A percentile compares a stretch with the other conserved stretches of the same genome.
phyloP scores from a whole-genome alignment of 2,329 filamentous ascomycete genomes.

The Colletotrichum chlorophyti region DNA sequence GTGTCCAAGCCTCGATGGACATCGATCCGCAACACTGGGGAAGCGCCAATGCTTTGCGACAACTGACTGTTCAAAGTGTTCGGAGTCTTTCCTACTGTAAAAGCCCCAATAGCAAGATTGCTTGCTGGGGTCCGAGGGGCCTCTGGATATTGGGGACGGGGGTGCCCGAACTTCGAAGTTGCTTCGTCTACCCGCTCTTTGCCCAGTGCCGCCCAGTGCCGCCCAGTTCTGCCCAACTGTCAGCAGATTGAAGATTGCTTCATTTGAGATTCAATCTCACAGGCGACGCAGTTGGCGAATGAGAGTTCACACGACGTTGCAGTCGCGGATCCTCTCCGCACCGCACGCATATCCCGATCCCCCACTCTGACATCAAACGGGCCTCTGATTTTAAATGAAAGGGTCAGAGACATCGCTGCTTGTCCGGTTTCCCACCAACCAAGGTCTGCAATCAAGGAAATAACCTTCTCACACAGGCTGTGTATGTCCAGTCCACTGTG shows the following conservation, averaged over 20 bases:
- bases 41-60: conserved; percentile 5
- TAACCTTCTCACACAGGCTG: conserved; percentile 24
- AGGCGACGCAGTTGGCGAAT: conserved; percentile 17
- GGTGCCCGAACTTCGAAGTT: background rate
- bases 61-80: conserved; percentile 5
- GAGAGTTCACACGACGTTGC: conserved; percentile 19
- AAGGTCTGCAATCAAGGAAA: conserved; percentile 19
- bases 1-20: conserved; percentile 21
- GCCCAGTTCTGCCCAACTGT: background rate
- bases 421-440: conserved; percentile 22
- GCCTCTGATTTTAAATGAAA: conserved; percentile 27
- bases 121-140: conserved; percentile 5
- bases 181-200: background rate
- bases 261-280: conserved; percentile 26
- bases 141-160: background rate
- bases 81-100: background rate
- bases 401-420: conserved; percentile 16
- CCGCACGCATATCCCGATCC: conserved; percentile 17
- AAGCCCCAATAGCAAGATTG: background rate
- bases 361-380: conserved; percentile 27
- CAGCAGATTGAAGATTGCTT: conserved; percentile 17
- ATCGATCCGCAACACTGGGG: conserved; percentile 14
- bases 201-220: background rate
- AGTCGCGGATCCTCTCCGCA: conserved; percentile 26
- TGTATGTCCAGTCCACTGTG: conserved; percentile 17